Conservation (phyloP, 257 asterid genomes). For the Cordia subcordata region DNA sequence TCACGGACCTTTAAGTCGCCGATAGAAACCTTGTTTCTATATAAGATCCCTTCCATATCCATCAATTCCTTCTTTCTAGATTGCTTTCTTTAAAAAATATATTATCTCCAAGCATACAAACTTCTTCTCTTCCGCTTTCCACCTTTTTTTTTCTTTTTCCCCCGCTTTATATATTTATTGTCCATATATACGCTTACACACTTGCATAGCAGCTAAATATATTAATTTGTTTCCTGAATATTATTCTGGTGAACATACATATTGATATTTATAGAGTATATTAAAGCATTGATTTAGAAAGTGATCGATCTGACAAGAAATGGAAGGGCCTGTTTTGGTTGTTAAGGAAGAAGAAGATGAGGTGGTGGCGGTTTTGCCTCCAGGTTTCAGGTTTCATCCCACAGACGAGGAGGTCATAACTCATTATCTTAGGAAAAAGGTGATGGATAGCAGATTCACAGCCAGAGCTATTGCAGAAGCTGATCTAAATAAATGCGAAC, state of each 20-base stretch:
- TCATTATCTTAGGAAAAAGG: conserved; percentile 8
- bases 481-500: conserved; percentile 11
- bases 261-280: too few species aligned
- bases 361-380: conserved; percentile 2
- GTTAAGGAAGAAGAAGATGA: neutral
- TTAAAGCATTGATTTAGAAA: too few species aligned
- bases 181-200: too few species aligned
- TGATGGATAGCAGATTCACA: neutral
- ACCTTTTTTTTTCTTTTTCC: too few species aligned
- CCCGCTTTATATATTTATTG: too few species aligned
- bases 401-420: conserved; percentile 13
- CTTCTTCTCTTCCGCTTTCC: too few species aligned
- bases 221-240: too few species aligned
- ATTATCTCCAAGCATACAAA: too few species aligned
- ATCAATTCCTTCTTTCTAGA: neutral
- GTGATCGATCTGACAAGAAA: too few species aligned
- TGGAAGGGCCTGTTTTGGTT: too few species aligned
- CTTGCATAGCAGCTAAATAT: too few species aligned
- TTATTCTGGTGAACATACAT: too few species aligned
- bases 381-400: conserved; percentile 13
- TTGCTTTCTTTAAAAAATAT: neutral
- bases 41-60: neutral
- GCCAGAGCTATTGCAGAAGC: conserved; percentile 10
- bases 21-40: neutral
- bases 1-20: neutral